These are phyloP conservation scores for Jatropha podagrica DNA, from an alignment of 441 rosid species.

Conservation along the genomic window DNA sequence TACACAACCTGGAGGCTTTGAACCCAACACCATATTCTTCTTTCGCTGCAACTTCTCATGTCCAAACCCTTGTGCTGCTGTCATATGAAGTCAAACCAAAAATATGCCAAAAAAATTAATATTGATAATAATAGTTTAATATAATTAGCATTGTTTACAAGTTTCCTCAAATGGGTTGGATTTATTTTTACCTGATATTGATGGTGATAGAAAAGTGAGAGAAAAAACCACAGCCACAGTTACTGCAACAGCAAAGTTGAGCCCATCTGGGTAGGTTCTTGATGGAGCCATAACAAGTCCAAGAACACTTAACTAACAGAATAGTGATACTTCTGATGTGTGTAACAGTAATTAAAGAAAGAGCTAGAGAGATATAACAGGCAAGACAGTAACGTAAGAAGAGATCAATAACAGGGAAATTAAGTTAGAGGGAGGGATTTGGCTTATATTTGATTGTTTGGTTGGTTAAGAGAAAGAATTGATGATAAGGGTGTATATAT, in stretches of 20 bases:
- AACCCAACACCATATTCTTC: constrained; percentile 52
- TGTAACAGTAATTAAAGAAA: constrained; percentile 13
- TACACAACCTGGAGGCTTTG: constrained; percentile 72
- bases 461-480: background rate
- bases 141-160: background rate
- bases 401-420: constrained; percentile 10
- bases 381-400: background rate
- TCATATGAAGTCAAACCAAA: background rate
- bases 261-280: constrained; percentile 23
- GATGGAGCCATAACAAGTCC: constrained; percentile 31
- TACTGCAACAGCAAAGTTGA: constrained; percentile 25
- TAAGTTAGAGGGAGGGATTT: background rate
- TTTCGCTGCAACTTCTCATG: constrained; percentile 25
- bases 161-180: constrained; percentile 3
- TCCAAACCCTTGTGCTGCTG: constrained; percentile 12
- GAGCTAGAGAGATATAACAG: background rate
- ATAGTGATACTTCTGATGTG: constrained; percentile 8
- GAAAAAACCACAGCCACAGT: constrained; percentile 29
- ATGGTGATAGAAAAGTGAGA: constrained; percentile 18
- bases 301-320: background rate
- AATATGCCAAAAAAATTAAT: background rate
- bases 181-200: constrained; percentile 28
- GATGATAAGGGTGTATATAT: background rate
- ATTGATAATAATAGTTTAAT: background rate
- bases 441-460: background rate